These are phyloP conservation scores for Lactarius evosmus DNA, from an alignment of 768 basidiomycete species.

Conservation along the genomic window DNA sequence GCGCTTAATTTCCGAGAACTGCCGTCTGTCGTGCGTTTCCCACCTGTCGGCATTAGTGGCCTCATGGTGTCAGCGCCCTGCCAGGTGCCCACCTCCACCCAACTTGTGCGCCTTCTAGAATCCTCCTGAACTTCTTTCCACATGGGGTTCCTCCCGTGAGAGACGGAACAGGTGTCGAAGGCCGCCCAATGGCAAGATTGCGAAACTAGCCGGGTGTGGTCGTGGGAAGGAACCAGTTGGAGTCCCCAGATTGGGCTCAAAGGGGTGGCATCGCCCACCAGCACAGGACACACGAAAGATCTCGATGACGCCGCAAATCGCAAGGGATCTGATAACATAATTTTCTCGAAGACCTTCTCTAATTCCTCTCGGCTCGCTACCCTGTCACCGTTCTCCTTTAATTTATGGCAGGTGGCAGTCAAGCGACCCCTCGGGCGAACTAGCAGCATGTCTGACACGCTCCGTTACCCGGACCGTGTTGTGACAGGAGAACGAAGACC, in stretches of 20 bases:
- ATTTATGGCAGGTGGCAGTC: background rate
- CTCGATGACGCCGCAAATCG: conserved; percentile 7
- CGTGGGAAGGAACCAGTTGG: conserved; percentile 1
- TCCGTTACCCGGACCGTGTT: conserved; percentile 2
- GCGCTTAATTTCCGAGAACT: conserved; percentile 12
- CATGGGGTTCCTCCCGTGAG: conserved; percentile 24
- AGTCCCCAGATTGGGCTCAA: background rate
- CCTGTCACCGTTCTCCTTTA: conserved; percentile 1
- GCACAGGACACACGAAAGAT: background rate
- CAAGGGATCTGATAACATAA: conserved; percentile 18
- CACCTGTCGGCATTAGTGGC: conserved; percentile 23
- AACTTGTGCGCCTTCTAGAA: conserved; percentile 21
- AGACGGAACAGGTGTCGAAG: conserved; percentile 13
- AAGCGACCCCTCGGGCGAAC: conserved; percentile 6
- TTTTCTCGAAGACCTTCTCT: conserved; percentile 16
- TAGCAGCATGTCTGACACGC: background rate
- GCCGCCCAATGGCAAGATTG: conserved; percentile 16
- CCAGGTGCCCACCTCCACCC: conserved; percentile 15
- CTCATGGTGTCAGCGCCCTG: conserved; percentile 25
- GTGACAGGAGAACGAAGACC: background rate
- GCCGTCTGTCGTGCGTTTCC: conserved; percentile 16
- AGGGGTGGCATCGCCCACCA: background rate
- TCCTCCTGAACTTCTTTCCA: conserved; percentile 14
- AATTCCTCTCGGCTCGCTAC: background rate
- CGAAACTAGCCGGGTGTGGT: conserved; percentile 2